phyloP scores from a whole-genome alignment of 441 rosid genomes.

The Jatropha multifida region DNA sequence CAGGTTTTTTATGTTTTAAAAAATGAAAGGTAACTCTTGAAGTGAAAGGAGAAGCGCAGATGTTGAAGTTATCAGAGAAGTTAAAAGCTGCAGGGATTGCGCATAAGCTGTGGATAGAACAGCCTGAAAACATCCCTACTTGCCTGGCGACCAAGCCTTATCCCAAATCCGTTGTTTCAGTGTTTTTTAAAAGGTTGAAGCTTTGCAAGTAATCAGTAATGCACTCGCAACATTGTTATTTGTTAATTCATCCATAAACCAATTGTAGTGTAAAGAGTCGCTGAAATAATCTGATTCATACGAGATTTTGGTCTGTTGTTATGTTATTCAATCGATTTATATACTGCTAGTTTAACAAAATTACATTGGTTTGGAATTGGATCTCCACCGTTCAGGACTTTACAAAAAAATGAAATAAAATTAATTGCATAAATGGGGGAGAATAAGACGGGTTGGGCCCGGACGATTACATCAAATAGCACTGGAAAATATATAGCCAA shows the following conservation, averaged over 20 bases:
- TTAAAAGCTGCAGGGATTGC: slow-evolving; percentile 59
- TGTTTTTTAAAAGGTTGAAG: slow-evolving; percentile 73
- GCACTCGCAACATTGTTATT: background rate
- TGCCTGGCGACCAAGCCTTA: slow-evolving; percentile 89
- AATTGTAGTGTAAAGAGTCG: background rate
- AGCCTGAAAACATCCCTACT: slow-evolving; percentile 86
- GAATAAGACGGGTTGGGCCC: no score
- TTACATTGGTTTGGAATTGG: no score
- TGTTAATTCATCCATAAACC: background rate
- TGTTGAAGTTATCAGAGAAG: slow-evolving; percentile 74
- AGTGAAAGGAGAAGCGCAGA: slow-evolving; percentile 84
- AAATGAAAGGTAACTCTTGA: slow-evolving; percentile 69
- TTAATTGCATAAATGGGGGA: no score
- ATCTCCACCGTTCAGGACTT: no score
- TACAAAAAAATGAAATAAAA: no score
- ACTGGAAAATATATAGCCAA: no score
- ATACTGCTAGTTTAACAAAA: no score
- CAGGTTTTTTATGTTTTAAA: no score
- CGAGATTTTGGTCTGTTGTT: no score
- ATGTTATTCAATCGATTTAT: no score
- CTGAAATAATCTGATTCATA: background rate
- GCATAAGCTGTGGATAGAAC: slow-evolving; percentile 84
- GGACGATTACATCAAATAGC: no score
- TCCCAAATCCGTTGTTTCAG: slow-evolving; percentile 59
- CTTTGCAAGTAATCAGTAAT: slow-evolving; percentile 65